Base-by-base conservation (phyloP, 2,329 filamentous ascomycete genomes). In the Cladosporium halotolerans region DNA sequence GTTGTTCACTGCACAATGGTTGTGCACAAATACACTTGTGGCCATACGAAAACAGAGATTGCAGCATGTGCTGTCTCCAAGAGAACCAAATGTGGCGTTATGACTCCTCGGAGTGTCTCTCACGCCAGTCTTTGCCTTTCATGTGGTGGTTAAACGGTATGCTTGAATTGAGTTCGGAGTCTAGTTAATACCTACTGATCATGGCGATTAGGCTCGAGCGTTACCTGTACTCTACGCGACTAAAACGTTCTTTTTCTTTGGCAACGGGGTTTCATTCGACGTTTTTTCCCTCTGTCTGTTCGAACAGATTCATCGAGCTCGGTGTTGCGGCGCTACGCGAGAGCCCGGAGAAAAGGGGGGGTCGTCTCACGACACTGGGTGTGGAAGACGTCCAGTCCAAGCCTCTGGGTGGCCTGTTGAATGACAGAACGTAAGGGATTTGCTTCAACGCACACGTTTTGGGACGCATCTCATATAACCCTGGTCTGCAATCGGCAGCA, bases 111-210 rank as follows among this genome's bases (percentile, higher is more conserved):
- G 59, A 68, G 63, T 14, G 68, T 77, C 64, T 73, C 72, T 60
- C 74, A 77, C 62, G 72, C 73, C 49, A 72, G 74, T 57, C 75
- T 74, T 59, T 77, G 75, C 57, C 69, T 72, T 57, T 62, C 63
- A 41, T 77, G 74, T 60, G 72, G 73, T 57, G 70, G 69, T 69
- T 66, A 54, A 59, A 11, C 38, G 32, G 48, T 51, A 49, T 31
- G 46, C 3, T n/a, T n/a, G 5, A 40, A 5, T 4, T 5, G 7
- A 28, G 23, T 28, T 28, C 5, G 23, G 7, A 5, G 7, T 7
- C 7, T 4, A 28, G 23, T 28, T 7, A 28, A 28, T 28, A 28
- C 23, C 7, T 5, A 28, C 23, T 28, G 23, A 28, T 7, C 23
- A 28, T 28, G 23, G 23, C 7, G 23, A 28, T 28, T 28, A 28